Evolutionary conservation across 2,329 filamentous ascomycete genomes (phyloP), one percentile per base, ranked within the genome.

Genomic region (Shiraia bambusicola): DNA sequence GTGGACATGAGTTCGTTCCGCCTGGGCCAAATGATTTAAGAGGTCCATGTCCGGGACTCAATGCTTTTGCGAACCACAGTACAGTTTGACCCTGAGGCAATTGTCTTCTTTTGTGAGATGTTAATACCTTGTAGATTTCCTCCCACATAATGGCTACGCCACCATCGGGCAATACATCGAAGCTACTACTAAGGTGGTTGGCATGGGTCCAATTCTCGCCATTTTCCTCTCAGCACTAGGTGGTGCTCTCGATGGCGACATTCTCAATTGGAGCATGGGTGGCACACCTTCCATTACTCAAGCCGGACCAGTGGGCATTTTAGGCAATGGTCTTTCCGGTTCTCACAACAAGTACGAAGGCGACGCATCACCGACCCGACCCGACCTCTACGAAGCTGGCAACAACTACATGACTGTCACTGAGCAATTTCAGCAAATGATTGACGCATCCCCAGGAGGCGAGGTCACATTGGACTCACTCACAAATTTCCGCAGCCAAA

Each of bases 321-420:
- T 59, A 6, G 54, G 43, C 7, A 59, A 59, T 11, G 54, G 54
- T 0, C 40, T 59, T 8, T 43, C 25, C 10, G 56, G 56, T 6
- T 53, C 49, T 4, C 56, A 59, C 46, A 59, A 59, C 44, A 58
- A 58, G 25, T 59, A 58, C 22, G 56, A 59, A 26, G 37, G 42
- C 3, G 56, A 59, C 44, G 56, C 49, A 4, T 59, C 56, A 8
- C 56, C 54, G 11, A 59, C 56, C 3, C 42, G 56, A 5, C 49
- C 52, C 0, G 56, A 59, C 28, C 45, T 58, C 1, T 58, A 58
- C 32, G 40, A 59, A 17, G 44, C 42, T 12, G 54, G 54, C 8
- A 59, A 59, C 45, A 56, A 56, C 41, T 59, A 40, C 28, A 54
- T 46, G 44, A 49, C 47, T 9, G 54, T 59, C 2, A 37, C 50